These are phyloP conservation scores for Rhododendron henanense DNA, from an alignment of 148 eudicot genomes.

Conservation along the genomic window DNA sequence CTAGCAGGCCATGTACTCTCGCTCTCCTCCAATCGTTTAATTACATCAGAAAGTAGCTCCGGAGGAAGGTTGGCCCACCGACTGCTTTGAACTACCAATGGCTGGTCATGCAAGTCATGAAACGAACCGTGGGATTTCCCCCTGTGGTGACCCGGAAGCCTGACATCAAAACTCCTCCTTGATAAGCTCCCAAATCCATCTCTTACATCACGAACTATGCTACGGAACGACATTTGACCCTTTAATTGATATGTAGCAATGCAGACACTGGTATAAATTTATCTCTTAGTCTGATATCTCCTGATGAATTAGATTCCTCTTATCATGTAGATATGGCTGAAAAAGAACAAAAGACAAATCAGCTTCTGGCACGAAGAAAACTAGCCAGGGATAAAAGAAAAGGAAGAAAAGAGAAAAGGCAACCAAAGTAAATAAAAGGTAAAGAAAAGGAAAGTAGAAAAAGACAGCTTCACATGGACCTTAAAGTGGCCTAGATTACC, in stretches of 20 bases:
- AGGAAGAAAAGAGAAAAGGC: slow-evolving; percentile 1
- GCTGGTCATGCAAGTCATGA: slow-evolving; percentile 39
- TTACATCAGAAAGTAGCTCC: slow-evolving; percentile 50
- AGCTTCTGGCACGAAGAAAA: slow-evolving; percentile 2
- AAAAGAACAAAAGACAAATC: slow-evolving; percentile 13
- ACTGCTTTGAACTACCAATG: slow-evolving; percentile 40
- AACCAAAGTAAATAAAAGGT: not conserved
- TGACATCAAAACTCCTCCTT: slow-evolving; percentile 40
- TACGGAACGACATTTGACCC: slow-evolving; percentile 48
- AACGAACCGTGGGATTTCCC: slow-evolving; percentile 49
- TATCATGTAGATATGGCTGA: slow-evolving; percentile 20
- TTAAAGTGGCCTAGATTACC: slow-evolving; percentile 14
- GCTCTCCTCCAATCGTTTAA: slow-evolving; percentile 56
- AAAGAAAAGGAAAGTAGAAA: slow-evolving; percentile 19
- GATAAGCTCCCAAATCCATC: slow-evolving; percentile 57
- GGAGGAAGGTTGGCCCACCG: slow-evolving; percentile 61
- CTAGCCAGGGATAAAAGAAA: not conserved
- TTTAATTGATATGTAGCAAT: not conserved
- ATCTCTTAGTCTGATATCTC: not conserved
- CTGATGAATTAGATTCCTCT: slow-evolving; percentile 11
- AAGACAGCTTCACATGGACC: slow-evolving; percentile 24
- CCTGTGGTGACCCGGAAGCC: slow-evolving; percentile 32
- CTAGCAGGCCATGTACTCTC: slow-evolving; percentile 59
- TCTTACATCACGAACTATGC: slow-evolving; percentile 55
- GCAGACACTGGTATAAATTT: not conserved